Evolutionary conservation across 2,329 filamentous ascomycete genomes (phyloP).

Genomic region (Arachnomyces sp.): DNA sequence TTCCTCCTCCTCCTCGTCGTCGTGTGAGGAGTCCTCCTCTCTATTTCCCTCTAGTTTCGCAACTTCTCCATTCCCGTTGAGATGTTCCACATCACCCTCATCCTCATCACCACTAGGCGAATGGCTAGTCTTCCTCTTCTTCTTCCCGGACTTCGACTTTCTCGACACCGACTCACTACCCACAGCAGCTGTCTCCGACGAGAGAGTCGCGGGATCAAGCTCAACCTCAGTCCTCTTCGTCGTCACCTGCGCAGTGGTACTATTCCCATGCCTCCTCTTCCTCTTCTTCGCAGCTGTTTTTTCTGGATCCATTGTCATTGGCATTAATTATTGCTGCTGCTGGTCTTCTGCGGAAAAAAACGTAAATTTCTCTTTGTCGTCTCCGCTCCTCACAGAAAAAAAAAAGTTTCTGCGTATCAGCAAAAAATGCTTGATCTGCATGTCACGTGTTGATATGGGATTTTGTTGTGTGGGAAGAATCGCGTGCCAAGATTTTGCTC

Average conservation of each 20-base stretch:
- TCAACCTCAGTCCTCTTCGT: slow-evolving; percentile 20
- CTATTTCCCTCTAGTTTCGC: slow-evolving; percentile 23
- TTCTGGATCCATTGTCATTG: slow-evolving; percentile 29
- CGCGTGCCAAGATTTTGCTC: too few species aligned
- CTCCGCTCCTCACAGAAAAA: slow-evolving; percentile 1
- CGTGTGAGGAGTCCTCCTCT: slow-evolving; percentile 17
- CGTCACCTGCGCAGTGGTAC: slow-evolving; percentile 18
- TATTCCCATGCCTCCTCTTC: slow-evolving; percentile 39
- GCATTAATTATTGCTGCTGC: slow-evolving; percentile 20
- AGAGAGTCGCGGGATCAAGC: slow-evolving; percentile 13
- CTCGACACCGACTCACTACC: slow-evolving; percentile 15
- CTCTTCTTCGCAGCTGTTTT: slow-evolving; percentile 35
- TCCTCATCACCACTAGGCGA: slow-evolving; percentile 31
- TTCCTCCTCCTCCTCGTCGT: slow-evolving; percentile 24
- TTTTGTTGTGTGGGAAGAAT: too few species aligned
- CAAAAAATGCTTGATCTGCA: neutral
- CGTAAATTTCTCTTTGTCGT: slow-evolving; percentile 4
- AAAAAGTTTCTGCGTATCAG: neutral
- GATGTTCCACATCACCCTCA: slow-evolving; percentile 26
- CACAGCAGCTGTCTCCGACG: slow-evolving; percentile 11
- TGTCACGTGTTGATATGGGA: slow-evolving; percentile 1
- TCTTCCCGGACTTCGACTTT: slow-evolving; percentile 18
- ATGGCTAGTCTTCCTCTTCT: slow-evolving; percentile 33
- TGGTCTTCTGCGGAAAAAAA: neutral
- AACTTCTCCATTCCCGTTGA: slow-evolving; percentile 24